These are phyloP conservation scores for Phaeosphaeriaceae sp. DNA, from an alignment of 2,329 filamentous ascomycete genomes.

Conservation along the genomic window DNA sequence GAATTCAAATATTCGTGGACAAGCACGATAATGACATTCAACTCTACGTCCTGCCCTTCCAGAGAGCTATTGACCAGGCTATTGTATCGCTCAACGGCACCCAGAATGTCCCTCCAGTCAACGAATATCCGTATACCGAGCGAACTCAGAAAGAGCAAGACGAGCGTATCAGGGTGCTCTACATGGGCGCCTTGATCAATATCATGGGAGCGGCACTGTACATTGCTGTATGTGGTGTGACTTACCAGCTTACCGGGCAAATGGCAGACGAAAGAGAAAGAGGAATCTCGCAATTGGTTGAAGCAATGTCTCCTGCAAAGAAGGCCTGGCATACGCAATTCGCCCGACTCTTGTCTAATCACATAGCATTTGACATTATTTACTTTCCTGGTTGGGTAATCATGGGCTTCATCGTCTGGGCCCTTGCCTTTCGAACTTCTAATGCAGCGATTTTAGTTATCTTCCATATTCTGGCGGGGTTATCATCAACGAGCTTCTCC, in stretches of 20 bases:
- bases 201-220: slow-evolving; percentile 82
- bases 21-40: slow-evolving; percentile 74
- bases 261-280: slow-evolving; percentile 85
- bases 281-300: slow-evolving; percentile 86
- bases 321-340: slow-evolving; percentile 77
- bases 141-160: slow-evolving; percentile 71
- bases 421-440: slow-evolving; percentile 58
- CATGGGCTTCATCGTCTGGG: slow-evolving; percentile 72
- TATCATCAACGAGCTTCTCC: slow-evolving; percentile 79
- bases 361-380: slow-evolving; percentile 78
- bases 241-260: slow-evolving; percentile 85
- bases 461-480: slow-evolving; percentile 76
- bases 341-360: slow-evolving; percentile 77
- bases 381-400: slow-evolving; percentile 86
- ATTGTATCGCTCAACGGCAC: slow-evolving; percentile 66
- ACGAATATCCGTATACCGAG: slow-evolving; percentile 79
- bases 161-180: slow-evolving; percentile 69
- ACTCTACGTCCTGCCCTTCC: slow-evolving; percentile 79
- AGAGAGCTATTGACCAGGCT: slow-evolving; percentile 75
- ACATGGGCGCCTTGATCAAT: slow-evolving; percentile 75
- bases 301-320: slow-evolving; percentile 86
- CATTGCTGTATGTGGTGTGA: slow-evolving; percentile 78
- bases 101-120: slow-evolving; percentile 44
- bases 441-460: slow-evolving; percentile 54
- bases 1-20: slow-evolving; percentile 68